Conservation (phyloP, 208 protist species). For the Novymonas esmeraldas region DNA sequence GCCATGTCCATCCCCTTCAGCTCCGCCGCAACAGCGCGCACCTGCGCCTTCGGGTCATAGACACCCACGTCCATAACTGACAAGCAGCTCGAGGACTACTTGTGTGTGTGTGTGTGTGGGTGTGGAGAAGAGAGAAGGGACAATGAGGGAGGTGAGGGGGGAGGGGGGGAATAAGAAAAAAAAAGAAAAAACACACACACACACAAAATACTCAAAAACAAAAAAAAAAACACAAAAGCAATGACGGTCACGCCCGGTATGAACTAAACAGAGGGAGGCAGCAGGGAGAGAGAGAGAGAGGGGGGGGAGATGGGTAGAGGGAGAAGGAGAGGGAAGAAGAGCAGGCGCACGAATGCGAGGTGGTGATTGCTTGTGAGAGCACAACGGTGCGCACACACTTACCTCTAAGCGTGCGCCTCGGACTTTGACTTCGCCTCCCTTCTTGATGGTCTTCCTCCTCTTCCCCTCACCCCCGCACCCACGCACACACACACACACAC, state of each 20-base stretch:
- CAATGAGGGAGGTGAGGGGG: background rate
- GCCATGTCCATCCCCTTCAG: slow-evolving; percentile 42
- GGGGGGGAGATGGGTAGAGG: background rate
- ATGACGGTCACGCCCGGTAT: no score
- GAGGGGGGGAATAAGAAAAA: slow-evolving; percentile 1
- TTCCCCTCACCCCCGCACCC: no score
- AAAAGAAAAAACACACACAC: slow-evolving; percentile 13
- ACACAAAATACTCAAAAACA: slow-evolving; percentile 1
- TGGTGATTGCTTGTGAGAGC: no score
- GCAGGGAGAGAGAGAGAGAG: background rate
- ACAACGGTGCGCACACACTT: no score
- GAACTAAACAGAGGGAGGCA: no score
- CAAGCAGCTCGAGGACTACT: background rate
- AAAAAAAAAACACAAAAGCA: slow-evolving; percentile 19
- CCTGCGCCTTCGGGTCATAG: slow-evolving; percentile 53
- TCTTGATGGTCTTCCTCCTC: no score
- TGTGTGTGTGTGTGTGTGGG: background rate
- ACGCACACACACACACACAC: no score
- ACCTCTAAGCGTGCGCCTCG: no score
- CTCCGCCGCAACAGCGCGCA: slow-evolving; percentile 48
- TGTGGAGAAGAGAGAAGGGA: slow-evolving; percentile 1
- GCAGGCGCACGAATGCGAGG: no score
- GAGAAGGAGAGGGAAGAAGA: no score
- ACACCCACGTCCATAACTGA: slow-evolving; percentile 26
- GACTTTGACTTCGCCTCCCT: no score